phyloP scores from a whole-genome alignment of 108 stramenopile genomes.

The Stephanodiscus triporus region DNA sequence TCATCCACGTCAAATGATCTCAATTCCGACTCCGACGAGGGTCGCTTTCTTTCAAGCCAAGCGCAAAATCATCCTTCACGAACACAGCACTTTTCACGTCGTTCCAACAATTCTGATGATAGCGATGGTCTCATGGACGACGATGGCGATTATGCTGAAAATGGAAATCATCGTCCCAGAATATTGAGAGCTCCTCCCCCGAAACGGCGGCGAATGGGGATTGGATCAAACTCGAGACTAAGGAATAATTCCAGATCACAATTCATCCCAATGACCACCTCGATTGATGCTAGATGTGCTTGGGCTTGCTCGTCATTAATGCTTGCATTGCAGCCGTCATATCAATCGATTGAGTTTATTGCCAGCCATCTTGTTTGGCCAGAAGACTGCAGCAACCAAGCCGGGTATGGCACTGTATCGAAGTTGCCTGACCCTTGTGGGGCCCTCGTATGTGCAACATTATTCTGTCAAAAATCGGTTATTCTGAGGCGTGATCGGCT shows the following conservation, averaged over 20 bases:
- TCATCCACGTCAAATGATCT: constrained; percentile 3
- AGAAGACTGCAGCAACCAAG: constrained; percentile 35
- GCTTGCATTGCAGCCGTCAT: constrained; percentile 45
- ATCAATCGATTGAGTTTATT: constrained; percentile 43
- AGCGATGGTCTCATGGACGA: constrained; percentile 46
- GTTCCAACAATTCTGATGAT: constrained; percentile 20
- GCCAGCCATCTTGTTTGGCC: constrained; percentile 54
- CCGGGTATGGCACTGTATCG: constrained; percentile 34
- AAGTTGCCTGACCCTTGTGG: constrained; percentile 39
- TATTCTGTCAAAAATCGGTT: constrained; percentile 45
- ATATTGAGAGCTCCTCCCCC: constrained; percentile 22
- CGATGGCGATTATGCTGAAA: constrained; percentile 8
- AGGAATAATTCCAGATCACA: constrained; percentile 19
- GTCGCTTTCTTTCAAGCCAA: not conserved
- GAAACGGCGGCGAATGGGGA: constrained; percentile 39
- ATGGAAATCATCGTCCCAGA: not conserved
- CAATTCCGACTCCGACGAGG: constrained; percentile 37
- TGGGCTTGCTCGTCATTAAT: constrained; percentile 44
- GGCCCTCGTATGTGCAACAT: constrained; percentile 43
- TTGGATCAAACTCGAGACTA: not conserved
- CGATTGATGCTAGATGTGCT: constrained; percentile 36
- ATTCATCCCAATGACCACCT: not conserved
- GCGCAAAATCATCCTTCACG: constrained; percentile 14
- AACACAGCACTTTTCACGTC: constrained; percentile 5
- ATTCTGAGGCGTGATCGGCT: constrained; percentile 32